These are phyloP conservation scores for Amesomyces nigricolor DNA, from an alignment of 2,329 filamentous ascomycete species.

Conservation along the genomic window DNA sequence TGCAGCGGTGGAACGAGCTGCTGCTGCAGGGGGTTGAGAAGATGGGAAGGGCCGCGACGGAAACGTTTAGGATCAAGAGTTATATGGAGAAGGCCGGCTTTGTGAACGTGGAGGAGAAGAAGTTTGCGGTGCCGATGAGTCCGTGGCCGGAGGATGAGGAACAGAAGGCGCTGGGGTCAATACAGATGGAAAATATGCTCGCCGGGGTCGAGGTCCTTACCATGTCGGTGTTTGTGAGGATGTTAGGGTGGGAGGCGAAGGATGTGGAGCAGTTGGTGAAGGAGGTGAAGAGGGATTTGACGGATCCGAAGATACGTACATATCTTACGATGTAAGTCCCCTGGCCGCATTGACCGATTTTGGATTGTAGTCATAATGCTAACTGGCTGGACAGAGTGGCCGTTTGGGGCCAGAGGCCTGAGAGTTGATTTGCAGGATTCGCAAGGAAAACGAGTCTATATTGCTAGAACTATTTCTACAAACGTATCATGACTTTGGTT, in stretches of 20 bases:
- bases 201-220: constrained; percentile 29
- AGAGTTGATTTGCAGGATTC: too few relatives aligned
- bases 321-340: constrained; percentile 9
- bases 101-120: constrained; percentile 29
- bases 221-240: constrained; percentile 26
- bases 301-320: constrained; percentile 8
- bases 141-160: constrained; percentile 28
- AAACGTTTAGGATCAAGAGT: constrained; percentile 23
- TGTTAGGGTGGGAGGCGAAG: constrained; percentile 25
- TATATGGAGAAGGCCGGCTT: constrained; percentile 30
- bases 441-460: too few relatives aligned
- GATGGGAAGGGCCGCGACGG: constrained; percentile 20
- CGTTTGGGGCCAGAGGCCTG: constrained; percentile 11
- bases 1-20: constrained; percentile 18
- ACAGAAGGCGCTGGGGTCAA: constrained; percentile 28
- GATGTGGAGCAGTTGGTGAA: constrained; percentile 25
- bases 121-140: constrained; percentile 28
- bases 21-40: constrained; percentile 17
- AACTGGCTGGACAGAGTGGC: neutral
- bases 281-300: constrained; percentile 14
- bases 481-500: too few relatives aligned
- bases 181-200: constrained; percentile 30
- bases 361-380: neutral
- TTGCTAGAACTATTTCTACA: too few relatives aligned
- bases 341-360: neutral